Evolutionary conservation across 495 filamentous ascomycete species (phyloP).

Genomic region (Tuber borchii): DNA sequence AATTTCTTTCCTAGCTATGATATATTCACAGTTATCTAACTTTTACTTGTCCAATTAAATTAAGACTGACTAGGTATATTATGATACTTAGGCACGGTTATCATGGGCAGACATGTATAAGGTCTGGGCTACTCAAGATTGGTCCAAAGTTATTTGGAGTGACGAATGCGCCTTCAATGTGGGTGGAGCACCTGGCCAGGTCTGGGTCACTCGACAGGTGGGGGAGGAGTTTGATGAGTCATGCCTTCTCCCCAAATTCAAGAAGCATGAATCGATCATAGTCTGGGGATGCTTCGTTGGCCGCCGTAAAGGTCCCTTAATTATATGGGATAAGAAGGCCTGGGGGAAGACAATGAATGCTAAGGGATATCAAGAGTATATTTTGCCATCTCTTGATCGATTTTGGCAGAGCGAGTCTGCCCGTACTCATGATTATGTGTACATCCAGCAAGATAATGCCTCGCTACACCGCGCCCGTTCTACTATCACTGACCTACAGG

Average conservation of each 20-base stretch:
- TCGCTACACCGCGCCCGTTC: neutral
- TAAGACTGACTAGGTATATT: no score
- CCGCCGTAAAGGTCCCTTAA: neutral
- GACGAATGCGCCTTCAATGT: slow-evolving; percentile 13
- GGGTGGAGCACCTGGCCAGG: neutral
- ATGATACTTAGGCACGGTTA: neutral
- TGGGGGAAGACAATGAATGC: neutral
- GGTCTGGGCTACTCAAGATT: neutral
- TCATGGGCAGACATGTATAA: neutral
- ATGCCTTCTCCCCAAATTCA: slow-evolving; percentile 18
- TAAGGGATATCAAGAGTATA: neutral
- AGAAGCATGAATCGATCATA: slow-evolving; percentile 5
- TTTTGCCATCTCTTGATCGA: neutral
- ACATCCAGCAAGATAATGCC: neutral
- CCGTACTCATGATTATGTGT: neutral
- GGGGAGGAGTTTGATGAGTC: slow-evolving; percentile 1
- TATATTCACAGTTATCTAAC: no score
- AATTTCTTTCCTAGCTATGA: no score
- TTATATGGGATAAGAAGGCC: neutral
- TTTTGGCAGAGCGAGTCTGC: neutral
- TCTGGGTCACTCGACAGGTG: neutral
- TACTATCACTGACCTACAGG: neutral
- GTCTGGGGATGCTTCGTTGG: slow-evolving; percentile 11
- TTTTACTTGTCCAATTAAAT: no score
- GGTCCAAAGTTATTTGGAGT: slow-evolving; percentile 7